These are phyloP conservation scores for Cruciata laevipes DNA, from an alignment of 257 asterid genomes.

Conservation along the genomic window DNA sequence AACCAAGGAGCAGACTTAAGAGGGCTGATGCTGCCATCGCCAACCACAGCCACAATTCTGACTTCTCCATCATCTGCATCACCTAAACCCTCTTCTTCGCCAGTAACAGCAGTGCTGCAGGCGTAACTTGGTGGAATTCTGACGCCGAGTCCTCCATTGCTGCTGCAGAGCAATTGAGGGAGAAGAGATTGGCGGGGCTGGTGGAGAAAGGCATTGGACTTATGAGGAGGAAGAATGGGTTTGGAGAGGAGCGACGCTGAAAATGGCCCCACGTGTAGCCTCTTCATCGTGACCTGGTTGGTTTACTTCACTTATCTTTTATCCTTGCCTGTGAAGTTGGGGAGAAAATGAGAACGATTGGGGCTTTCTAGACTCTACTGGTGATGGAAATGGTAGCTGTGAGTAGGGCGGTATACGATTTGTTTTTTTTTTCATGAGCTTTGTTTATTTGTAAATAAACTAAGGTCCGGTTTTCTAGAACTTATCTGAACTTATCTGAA, in stretches of 20 bases:
- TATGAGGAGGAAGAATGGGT: not conserved
- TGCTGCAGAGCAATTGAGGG: not conserved
- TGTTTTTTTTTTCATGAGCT: too few relatives aligned
- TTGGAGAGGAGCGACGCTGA: not conserved
- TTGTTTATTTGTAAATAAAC: too few relatives aligned
- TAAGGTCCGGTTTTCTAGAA: too few relatives aligned
- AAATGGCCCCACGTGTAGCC: slow-evolving; percentile 9
- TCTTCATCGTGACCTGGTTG: slow-evolving; percentile 4
- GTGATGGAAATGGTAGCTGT: too few relatives aligned
- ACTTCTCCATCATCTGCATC: slow-evolving; percentile 30
- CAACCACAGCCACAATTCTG: slow-evolving; percentile 71
- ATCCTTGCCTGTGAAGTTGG: not conserved
- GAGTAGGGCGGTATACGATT: too few relatives aligned
- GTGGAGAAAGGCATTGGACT: not conserved
- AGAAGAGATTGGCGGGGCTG: not conserved
- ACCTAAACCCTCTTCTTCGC: slow-evolving; percentile 14
- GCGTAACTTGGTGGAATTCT: slow-evolving; percentile 3
- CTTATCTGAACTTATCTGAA: too few relatives aligned
- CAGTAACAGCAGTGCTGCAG: not conserved
- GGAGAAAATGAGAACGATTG: too few relatives aligned
- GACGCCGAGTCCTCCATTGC: not conserved
- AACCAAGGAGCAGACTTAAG: slow-evolving; percentile 78
- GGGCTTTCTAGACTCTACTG: too few relatives aligned
- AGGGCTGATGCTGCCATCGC: slow-evolving; percentile 78
- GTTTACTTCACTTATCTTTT: not conserved